Evolutionary conservation across 73 alveolate species (phyloP), one percentile per base, ranked within the genome.

Genomic region (Loxodes magnus): DNA sequence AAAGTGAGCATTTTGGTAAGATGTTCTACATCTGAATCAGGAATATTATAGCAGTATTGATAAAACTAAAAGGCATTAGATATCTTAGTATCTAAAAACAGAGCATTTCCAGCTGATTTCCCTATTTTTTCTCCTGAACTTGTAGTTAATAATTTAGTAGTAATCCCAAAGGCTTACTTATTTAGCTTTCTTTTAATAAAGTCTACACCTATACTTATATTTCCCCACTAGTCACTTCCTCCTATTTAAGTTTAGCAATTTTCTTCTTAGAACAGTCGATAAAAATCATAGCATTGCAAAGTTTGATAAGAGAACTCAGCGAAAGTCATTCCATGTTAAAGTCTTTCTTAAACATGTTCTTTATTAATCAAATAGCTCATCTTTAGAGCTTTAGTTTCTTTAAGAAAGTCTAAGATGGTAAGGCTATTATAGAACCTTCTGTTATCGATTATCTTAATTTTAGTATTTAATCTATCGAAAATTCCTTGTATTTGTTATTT

Each of bases 211-310:
- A 53, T 54, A 0, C 76, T 68, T 14, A 68, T 68, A 35, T 68
- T 68, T 23, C 79, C 63, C 79, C 82, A 68, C 27, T 68, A 52
- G 51, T 68, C 82, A 64, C 77, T 63, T 12, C 77, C 77, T 17
- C 77, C 77, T 35, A 63, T 26, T 38, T 63, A 41, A 4, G 46
- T 21, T 19, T 50, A 48, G 43, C 77, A 64, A 23, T 69, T 30
- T 34, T 64, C 43, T 10, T 68, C 33, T 17, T 28, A 17, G 43
- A n/a, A 25, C 1, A 64, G 36, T 4, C 20, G 31, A 26, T 36
- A 60, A 50, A 68, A 68, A 21, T 68, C 77, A 26, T 61, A 68
- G 27, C 74, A 59, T 24, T 68, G 42, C 19, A 68, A 31, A 12
- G 62, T 17, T 6, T 69, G 48, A 43, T 68, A 68, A 14, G 74